Conservation (phyloP, 257 asterid species). For the Linaria vulgaris region DNA sequence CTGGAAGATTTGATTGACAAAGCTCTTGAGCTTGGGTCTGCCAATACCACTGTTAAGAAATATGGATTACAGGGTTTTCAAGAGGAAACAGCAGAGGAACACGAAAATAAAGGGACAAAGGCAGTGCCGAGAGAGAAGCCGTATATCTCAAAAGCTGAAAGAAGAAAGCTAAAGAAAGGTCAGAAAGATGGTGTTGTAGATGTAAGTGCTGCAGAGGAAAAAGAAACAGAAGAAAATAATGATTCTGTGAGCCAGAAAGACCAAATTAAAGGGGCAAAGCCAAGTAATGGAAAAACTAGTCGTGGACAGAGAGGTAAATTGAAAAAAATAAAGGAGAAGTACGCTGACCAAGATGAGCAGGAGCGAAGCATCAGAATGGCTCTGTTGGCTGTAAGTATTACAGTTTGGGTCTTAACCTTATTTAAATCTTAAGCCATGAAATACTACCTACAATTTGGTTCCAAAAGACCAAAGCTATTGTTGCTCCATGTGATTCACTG, state of each 20-base stretch:
- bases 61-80: slow-evolving; percentile 57
- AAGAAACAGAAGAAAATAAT: slow-evolving; percentile 36
- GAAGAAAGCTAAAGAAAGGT: slow-evolving; percentile 93
- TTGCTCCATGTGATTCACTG: slow-evolving; percentile 22
- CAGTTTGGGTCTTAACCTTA: not conserved
- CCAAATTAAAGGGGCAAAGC: slow-evolving; percentile 37
- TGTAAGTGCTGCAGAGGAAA: slow-evolving; percentile 36
- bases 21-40: slow-evolving; percentile 93
- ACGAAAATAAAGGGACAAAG: slow-evolving; percentile 36
- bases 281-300: slow-evolving; percentile 54
- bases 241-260: slow-evolving; percentile 36
- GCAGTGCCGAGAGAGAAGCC: slow-evolving; percentile 71
- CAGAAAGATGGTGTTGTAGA: slow-evolving; percentile 44
- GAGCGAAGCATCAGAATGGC: slow-evolving; percentile 87
- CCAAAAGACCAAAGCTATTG: slow-evolving; percentile 4
- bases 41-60: slow-evolving; percentile 54
- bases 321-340: slow-evolving; percentile 95
- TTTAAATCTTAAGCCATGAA: not conserved
- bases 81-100: slow-evolving; percentile 39
- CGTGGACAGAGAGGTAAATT: slow-evolving; percentile 94
- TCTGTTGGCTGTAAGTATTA: slow-evolving; percentile 70
- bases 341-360: slow-evolving; percentile 98
- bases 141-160: slow-evolving; percentile 81
- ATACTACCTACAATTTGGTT: not conserved
- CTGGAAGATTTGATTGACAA: slow-evolving; percentile 88